phyloP scores from a whole-genome alignment of 345 rosid species.

The Bruguiera sexangula region DNA sequence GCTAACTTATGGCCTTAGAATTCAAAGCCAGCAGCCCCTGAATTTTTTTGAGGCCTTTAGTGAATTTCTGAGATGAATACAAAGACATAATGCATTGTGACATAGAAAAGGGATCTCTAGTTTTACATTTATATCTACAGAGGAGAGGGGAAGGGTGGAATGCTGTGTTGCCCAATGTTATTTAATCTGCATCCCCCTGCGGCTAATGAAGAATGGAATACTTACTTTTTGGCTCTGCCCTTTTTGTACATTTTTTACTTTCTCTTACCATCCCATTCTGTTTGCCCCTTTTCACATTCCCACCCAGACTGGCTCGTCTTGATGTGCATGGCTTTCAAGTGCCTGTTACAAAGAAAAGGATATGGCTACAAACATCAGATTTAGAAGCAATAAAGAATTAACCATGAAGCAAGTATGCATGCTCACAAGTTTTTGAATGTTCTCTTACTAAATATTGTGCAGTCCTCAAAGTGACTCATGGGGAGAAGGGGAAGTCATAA shows the following conservation, averaged over 20 bases:
- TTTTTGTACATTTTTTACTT: background rate
- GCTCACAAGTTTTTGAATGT: slow-evolving; percentile 10
- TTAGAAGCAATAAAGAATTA: background rate
- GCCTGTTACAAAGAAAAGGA: slow-evolving; percentile 4
- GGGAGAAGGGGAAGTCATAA: background rate
- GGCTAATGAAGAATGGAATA: slow-evolving; percentile 16
- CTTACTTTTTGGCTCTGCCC: slow-evolving; percentile 6
- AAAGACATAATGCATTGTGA: slow-evolving; percentile 32
- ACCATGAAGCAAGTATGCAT: slow-evolving; percentile 14
- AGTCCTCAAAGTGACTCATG: background rate
- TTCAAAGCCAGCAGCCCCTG: background rate
- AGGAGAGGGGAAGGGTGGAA: slow-evolving; percentile 17
- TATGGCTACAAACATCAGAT: background rate
- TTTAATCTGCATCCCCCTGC: slow-evolving; percentile 10
- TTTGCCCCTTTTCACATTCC: slow-evolving; percentile 1
- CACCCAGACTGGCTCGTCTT: slow-evolving; percentile 6
- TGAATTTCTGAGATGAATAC: slow-evolving; percentile 30
- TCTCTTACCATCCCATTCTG: background rate
- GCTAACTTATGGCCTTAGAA: slow-evolving; percentile 4
- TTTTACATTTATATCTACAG: slow-evolving; percentile 20
- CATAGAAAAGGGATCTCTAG: slow-evolving; percentile 42
- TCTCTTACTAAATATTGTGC: slow-evolving; percentile 9
- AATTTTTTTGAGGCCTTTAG: slow-evolving; percentile 2
- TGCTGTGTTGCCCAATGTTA: background rate
- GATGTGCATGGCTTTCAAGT: slow-evolving; percentile 26